phyloP scores from a whole-genome alignment of 139 green algal genomes.

The Auxenochlorella pyrenoidosa region DNA sequence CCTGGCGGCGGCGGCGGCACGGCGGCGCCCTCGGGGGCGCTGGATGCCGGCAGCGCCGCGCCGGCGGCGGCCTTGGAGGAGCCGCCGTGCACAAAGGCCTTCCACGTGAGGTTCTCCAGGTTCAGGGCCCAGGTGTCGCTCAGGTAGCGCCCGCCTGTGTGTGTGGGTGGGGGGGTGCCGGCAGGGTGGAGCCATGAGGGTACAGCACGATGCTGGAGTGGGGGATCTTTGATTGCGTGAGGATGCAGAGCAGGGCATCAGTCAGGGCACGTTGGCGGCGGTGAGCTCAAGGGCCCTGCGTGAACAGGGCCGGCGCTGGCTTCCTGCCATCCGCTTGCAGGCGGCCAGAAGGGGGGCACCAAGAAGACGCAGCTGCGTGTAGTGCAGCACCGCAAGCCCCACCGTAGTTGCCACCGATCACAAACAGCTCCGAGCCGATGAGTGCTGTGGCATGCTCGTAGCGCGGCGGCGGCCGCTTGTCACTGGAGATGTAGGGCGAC shows the following conservation, averaged over 20 bases:
- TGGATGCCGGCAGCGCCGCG: slow-evolving; percentile 17
- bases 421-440: slow-evolving; percentile 71
- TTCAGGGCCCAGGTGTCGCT: slow-evolving; percentile 88
- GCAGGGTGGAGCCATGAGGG: not conserved
- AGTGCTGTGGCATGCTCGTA: slow-evolving; percentile 87
- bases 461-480: slow-evolving; percentile 58
- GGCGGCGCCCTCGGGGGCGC: not conserved
- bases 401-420: slow-evolving; percentile 92
- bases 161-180: not conserved
- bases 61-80: not conserved
- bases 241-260: not conserved
- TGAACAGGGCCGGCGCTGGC: no score
- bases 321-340: no score
- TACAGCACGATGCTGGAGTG: not conserved
- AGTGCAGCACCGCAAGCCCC: not conserved
- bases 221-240: no score
- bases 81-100: slow-evolving; percentile 10
- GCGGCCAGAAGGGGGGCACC: not conserved
- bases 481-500: slow-evolving; percentile 47
- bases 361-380: no score
- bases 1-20: slow-evolving; percentile 9
- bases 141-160: slow-evolving; percentile 85
- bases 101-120: slow-evolving; percentile 79
- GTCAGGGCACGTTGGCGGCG: no score
- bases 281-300: no score